Conservation (phyloP, 78 protist genomes). For the Isochrysis galbana region DNA sequence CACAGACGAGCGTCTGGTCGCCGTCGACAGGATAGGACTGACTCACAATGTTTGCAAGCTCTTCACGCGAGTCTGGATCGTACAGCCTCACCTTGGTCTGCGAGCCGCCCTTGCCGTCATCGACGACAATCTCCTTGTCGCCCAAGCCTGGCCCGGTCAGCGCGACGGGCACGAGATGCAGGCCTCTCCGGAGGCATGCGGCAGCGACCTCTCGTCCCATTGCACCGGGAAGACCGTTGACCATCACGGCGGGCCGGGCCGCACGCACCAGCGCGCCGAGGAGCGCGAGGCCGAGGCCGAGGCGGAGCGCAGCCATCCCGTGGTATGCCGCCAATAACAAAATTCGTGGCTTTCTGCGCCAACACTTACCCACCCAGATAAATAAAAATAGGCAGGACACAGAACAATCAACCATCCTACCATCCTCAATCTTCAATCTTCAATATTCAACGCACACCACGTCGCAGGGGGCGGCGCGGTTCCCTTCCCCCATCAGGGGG, state of each 20-base stretch:
- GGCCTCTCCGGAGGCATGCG: slow-evolving; percentile 7
- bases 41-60: neutral
- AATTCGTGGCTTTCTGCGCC: too few species aligned
- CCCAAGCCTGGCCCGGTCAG: neutral
- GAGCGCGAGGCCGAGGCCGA: too few species aligned
- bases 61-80: neutral
- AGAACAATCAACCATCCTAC: too few species aligned
- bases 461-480: too few species aligned
- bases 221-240: slow-evolving; percentile 30
- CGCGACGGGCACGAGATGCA: neutral
- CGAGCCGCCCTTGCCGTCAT: neutral
- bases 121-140: neutral
- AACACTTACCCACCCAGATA: too few species aligned
- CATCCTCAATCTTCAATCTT: too few species aligned
- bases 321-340: too few species aligned
- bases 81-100: neutral
- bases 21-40: neutral
- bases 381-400: too few species aligned
- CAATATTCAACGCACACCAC: too few species aligned
- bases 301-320: too few species aligned
- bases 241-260: neutral
- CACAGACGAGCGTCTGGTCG: neutral
- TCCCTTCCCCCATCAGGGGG: too few species aligned
- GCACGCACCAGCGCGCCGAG: too few species aligned
- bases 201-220: neutral